These are phyloP conservation scores for Toxoplasma gondii DNA, from an alignment of 169 alveolate genomes.

Conservation along the genomic window DNA sequence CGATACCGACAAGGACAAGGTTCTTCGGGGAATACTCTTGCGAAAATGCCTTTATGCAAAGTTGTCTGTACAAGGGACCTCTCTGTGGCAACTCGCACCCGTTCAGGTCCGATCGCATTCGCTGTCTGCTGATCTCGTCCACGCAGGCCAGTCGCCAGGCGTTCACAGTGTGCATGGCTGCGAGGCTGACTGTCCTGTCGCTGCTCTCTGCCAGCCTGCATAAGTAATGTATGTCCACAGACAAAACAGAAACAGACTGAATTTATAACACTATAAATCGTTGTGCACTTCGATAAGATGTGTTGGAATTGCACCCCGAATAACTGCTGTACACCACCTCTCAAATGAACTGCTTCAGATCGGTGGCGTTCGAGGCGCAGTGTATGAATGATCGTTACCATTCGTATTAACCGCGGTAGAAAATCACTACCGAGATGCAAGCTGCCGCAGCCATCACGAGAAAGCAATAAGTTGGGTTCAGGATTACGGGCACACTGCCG, in stretches of 20 bases:
- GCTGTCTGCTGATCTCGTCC: neutral
- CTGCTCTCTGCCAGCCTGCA: slow-evolving; percentile 15
- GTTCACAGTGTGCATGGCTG: slow-evolving; percentile 23
- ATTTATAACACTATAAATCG: neutral
- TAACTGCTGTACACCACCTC: too few relatives aligned
- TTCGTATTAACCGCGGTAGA: too few relatives aligned
- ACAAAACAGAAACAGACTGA: neutral
- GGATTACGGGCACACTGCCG: too few relatives aligned
- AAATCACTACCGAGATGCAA: too few relatives aligned
- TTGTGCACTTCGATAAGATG: too few relatives aligned
- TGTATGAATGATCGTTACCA: too few relatives aligned
- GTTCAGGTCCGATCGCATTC: neutral
- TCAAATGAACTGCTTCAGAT: too few relatives aligned
- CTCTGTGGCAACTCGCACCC: neutral
- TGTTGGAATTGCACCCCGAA: too few relatives aligned
- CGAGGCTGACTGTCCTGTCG: slow-evolving; percentile 11
- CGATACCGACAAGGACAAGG: neutral
- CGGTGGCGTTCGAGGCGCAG: too few relatives aligned
- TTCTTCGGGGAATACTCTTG: neutral
- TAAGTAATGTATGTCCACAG: neutral
- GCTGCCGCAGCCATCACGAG: too few relatives aligned
- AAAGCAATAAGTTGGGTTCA: too few relatives aligned
- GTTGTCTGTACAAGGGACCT: neutral
- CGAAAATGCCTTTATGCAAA: neutral
- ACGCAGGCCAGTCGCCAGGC: slow-evolving; percentile 32